A percentile compares a stretch with the other conserved stretches of the same genome.
phyloP scores from a whole-genome alignment of 305 asterid species.

The Fraxinus baroniana region DNA sequence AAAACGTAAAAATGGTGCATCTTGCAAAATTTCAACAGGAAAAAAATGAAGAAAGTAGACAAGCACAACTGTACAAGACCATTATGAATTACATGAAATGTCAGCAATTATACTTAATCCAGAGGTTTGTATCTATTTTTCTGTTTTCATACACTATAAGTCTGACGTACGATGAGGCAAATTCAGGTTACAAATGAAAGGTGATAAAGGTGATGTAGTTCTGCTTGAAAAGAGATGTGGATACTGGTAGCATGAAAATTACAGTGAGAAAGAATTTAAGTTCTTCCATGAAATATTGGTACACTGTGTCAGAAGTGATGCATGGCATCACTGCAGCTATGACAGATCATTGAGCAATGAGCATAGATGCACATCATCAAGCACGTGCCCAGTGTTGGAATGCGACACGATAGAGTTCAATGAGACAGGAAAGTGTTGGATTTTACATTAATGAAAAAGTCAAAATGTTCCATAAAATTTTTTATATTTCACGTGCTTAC shows the following conservation, averaged over 20 bases:
- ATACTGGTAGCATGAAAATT: neutral
- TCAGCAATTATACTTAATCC: neutral
- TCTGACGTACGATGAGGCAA: neutral
- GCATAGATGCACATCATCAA: neutral
- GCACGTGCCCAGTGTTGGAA: neutral
- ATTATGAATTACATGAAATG: neutral
- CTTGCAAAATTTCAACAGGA: neutral
- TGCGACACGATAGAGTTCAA: neutral
- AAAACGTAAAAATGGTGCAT: neutral
- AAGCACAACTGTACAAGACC: neutral
- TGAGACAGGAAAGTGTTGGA: neutral
- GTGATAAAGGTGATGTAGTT: neutral
- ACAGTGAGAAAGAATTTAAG: neutral
- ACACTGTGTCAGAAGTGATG: neutral
- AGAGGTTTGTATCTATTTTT: neutral
- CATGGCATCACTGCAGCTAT: neutral
- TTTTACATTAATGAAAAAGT: neutral
- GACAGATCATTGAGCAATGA: neutral
- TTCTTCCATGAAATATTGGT: neutral
- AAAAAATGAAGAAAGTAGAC: neutral
- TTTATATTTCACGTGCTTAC: conserved; percentile 33
- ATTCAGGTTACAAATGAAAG: neutral
- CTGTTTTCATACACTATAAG: neutral
- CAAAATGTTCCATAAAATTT: neutral
- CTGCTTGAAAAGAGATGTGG: neutral